Percentiles rank a stretch among this genome's conserved stretches.
Conservation (phyloP, 2,329 filamentous ascomycete genomes). For the Cladosporium sp. region DNA sequence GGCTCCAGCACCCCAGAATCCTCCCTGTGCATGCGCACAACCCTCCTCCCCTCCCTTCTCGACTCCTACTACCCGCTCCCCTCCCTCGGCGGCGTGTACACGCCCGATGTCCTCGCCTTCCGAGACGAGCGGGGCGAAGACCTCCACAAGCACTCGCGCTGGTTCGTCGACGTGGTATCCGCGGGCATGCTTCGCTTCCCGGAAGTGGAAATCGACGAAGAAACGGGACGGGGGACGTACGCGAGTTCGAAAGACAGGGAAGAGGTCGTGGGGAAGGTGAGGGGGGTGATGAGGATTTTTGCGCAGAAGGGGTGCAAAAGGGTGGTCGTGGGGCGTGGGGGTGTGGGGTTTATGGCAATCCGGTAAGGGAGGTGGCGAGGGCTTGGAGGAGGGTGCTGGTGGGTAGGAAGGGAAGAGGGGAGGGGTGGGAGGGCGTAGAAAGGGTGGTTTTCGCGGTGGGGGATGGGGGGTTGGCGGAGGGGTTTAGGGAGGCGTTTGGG, state of each 20-base stretch:
- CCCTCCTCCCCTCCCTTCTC: constrained; percentile 52
- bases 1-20: constrained; percentile 58
- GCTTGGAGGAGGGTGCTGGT: constrained; percentile 45
- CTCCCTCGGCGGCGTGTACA: constrained; percentile 51
- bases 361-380: constrained; percentile 50
- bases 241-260: constrained; percentile 43
- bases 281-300: constrained; percentile 49
- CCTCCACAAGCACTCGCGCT: constrained; percentile 44
- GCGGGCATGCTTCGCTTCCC: constrained; percentile 56
- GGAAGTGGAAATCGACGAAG: constrained; percentile 36
- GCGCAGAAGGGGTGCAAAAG: constrained; percentile 39
- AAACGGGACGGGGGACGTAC: constrained; percentile 29
- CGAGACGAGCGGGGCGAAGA: constrained; percentile 35
- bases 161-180: constrained; percentile 53
- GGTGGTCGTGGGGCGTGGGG: constrained; percentile 58
- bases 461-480: constrained; percentile 47
- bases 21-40: constrained; percentile 55
- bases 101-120: constrained; percentile 55
- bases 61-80: constrained; percentile 56
- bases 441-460: constrained; percentile 56
- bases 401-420: constrained; percentile 32
- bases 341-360: constrained; percentile 60
- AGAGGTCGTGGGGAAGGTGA: constrained; percentile 50
- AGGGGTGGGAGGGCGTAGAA: constrained; percentile 35
- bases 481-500: constrained; percentile 42